phyloP scores from a whole-genome alignment of 177 flowering plant genomes.

The Tripterygium wilfordii region DNA sequence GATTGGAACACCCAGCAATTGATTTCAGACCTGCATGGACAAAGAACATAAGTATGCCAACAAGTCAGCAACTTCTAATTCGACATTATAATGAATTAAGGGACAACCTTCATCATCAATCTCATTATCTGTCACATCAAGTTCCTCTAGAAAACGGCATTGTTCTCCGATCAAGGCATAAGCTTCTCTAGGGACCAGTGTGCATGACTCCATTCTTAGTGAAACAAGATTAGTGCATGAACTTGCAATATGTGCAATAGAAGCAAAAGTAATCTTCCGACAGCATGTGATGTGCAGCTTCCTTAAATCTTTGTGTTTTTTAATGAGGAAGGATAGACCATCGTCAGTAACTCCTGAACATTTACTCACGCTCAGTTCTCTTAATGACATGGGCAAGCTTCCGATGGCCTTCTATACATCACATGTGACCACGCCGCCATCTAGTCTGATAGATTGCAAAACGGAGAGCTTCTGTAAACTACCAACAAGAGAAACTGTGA shows the following conservation, averaged over 20 bases:
- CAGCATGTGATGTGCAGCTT: constrained; percentile 90
- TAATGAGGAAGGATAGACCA: constrained; percentile 60
- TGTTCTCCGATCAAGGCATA: constrained; percentile 63
- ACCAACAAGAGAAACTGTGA: constrained; percentile 50
- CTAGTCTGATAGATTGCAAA: constrained; percentile 65
- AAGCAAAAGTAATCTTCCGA: constrained; percentile 62
- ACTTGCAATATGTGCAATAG: constrained; percentile 53
- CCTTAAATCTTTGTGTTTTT: constrained; percentile 50
- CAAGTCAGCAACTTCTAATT: not conserved
- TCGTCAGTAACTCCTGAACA: constrained; percentile 82
- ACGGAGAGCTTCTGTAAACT: constrained; percentile 53
- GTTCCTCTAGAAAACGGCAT: constrained; percentile 66
- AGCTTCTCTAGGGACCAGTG: constrained; percentile 60
- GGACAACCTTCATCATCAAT: constrained; percentile 71
- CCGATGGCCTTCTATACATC: constrained; percentile 72
- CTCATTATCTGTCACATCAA: constrained; percentile 82
- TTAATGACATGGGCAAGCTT: constrained; percentile 42
- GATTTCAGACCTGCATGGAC: constrained; percentile 61
- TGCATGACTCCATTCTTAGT: constrained; percentile 85
- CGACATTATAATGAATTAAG: not conserved
- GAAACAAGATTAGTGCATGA: constrained; percentile 66
- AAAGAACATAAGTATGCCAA: constrained; percentile 4
- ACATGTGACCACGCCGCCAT: constrained; percentile 69
- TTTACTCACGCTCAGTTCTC: constrained; percentile 82
- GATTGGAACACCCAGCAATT: constrained; percentile 56